phyloP scores from a whole-genome alignment of 1,284 basidiomycete species.

The Phellopilus nigrolimitatus region DNA sequence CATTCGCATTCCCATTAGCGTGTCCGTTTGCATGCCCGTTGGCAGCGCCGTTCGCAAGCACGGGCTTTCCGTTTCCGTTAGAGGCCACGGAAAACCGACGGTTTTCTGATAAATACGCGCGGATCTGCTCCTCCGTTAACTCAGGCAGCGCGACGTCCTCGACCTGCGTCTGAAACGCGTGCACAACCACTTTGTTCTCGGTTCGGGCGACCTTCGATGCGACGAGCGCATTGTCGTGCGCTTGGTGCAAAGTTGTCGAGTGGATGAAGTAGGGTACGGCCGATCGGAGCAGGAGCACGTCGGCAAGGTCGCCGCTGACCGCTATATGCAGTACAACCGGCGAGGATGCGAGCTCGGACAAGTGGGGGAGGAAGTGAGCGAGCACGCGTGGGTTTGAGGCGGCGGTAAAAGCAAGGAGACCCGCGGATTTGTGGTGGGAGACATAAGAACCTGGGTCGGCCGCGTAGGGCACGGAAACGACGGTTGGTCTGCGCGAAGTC shows the following conservation, averaged over 20 bases:
- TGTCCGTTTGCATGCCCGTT: slow-evolving; percentile 28
- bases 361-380: slow-evolving; percentile 51
- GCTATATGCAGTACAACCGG: slow-evolving; percentile 59
- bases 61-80: slow-evolving; percentile 23
- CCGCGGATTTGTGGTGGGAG: slow-evolving; percentile 34
- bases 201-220: slow-evolving; percentile 61
- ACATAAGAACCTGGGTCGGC: slow-evolving; percentile 57
- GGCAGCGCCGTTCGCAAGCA: slow-evolving; percentile 11
- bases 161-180: slow-evolving; percentile 61
- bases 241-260: slow-evolving; percentile 57
- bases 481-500: slow-evolving; percentile 23
- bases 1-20: slow-evolving; percentile 27
- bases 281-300: slow-evolving; percentile 52
- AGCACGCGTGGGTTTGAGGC: slow-evolving; percentile 41
- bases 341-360: slow-evolving; percentile 47
- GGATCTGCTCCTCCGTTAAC: slow-evolving; percentile 52
- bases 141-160: slow-evolving; percentile 39
- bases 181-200: slow-evolving; percentile 66
- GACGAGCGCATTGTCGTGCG: slow-evolving; percentile 68
- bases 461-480: slow-evolving; percentile 48
- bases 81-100: slow-evolving; percentile 30
- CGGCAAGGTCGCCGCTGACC: slow-evolving; percentile 48
- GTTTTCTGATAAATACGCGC: slow-evolving; percentile 51
- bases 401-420: slow-evolving; percentile 51
- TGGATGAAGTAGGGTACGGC: slow-evolving; percentile 59